Base-by-base conservation (phyloP, 352 stramenopile genomes). In the Poterioochromonas sp. region DNA sequence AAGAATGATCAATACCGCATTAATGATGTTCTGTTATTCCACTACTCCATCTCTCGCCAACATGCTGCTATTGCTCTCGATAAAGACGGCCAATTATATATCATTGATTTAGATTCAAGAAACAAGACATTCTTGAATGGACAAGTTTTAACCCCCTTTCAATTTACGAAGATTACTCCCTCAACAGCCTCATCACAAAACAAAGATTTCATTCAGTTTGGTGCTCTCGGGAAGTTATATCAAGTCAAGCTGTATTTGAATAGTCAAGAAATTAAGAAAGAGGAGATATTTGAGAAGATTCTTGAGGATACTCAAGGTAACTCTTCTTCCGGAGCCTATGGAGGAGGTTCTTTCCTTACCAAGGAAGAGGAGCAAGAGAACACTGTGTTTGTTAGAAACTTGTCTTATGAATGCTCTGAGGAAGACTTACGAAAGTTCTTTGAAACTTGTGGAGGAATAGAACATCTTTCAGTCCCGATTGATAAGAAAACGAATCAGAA, bases 321-420 rank as follows among this genome's bases (percentile, higher is more conserved):
- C n/a, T n/a, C n/a, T n/a, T n/a, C n/a, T n/a, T n/a, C n/a, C n/a
- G n/a, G n/a, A n/a, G n/a, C n/a, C n/a, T n/a, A n/a, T n/a, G n/a
- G n/a, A n/a, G n/a, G n/a, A n/a, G n/a, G n/a, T n/a, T n/a, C n/a
- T n/a, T n/a, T n/a, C n/a, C n/a, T n/a, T n/a, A n/a, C n/a, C n/a
- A n/a, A n/a, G n/a, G n/a, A n/a, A n/a, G n/a, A n/a, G n/a, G n/a
- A n/a, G n/a, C n/a, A n/a, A n/a, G 62, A 71, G 40, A 71, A 40
- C 29, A 71, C 62, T n/a, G 39, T 71, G 5, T 71, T 71, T 32
- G 18, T 71, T 40, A 1, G 62, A n/a, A 71, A 43, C 40, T 18
- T 71, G 34, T 26, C 34, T 18, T 49, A 22, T 71, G 20, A 18
- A 5, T 11, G 5, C 15, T 41, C 62, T 8, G 62, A 71, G 3